Evolutionary conservation across 495 filamentous ascomycete species (phyloP).

Genomic region (Aspergillus mulundensis): DNA sequence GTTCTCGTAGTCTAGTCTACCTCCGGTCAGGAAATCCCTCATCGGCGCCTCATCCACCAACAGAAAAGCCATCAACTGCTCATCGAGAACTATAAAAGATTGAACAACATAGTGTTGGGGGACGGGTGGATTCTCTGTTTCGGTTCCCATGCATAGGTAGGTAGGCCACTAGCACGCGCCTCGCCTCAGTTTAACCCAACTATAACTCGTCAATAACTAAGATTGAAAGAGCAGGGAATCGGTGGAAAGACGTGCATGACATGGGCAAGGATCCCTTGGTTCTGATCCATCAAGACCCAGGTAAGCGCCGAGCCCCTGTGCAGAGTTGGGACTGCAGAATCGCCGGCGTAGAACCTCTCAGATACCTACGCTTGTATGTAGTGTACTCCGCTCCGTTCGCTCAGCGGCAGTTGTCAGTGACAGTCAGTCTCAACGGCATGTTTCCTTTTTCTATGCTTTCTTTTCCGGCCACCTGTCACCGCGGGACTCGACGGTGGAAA

Average conservation of each 20-base stretch:
- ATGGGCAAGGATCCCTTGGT: constrained; percentile 7
- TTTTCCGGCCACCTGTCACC: constrained; percentile 9
- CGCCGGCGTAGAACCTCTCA: background rate
- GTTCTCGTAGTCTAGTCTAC: no score
- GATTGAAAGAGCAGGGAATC: constrained; percentile 12
- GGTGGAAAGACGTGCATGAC: constrained; percentile 10
- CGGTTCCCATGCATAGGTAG: background rate
- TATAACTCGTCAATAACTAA: background rate
- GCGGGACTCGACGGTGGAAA: constrained; percentile 2
- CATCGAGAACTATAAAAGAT: background rate
- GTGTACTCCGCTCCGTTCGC: background rate
- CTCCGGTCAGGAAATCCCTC: background rate
- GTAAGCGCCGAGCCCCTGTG: background rate
- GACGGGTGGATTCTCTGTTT: background rate
- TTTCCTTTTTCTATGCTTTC: background rate
- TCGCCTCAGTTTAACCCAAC: background rate
- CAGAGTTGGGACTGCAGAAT: background rate
- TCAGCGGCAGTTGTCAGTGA: background rate
- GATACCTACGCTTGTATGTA: background rate
- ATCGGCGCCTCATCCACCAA: background rate
- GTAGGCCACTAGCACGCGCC: no score
- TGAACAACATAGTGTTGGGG: background rate
- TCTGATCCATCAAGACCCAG: background rate
- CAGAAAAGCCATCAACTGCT: background rate
- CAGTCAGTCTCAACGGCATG: background rate